Evolutionary conservation across 2,329 filamentous ascomycete genomes (phyloP).

Genomic region (Diplodia corticola): DNA sequence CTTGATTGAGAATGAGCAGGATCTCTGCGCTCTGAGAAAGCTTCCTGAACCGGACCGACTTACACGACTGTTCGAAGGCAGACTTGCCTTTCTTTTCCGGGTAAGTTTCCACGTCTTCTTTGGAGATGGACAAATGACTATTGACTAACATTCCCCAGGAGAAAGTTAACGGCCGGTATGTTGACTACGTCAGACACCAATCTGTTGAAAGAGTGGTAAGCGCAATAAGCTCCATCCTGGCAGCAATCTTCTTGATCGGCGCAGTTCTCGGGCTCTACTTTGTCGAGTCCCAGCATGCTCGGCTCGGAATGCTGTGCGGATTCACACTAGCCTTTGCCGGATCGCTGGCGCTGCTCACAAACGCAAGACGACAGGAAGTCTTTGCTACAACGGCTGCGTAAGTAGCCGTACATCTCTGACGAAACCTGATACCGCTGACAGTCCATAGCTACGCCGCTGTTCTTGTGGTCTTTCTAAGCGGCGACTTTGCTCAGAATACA

Average conservation of each 20-base stretch:
- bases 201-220: not conserved
- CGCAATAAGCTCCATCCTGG: conserved; percentile 21
- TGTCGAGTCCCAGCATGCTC: conserved; percentile 24
- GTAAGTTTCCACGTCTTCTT: not conserved
- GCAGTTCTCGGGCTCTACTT: conserved; percentile 26
- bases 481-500: conserved; percentile 24
- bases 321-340: conserved; percentile 22
- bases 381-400: conserved; percentile 27
- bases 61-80: conserved; percentile 12
- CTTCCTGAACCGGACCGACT: not conserved
- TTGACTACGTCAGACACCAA: not conserved
- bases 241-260: conserved; percentile 24
- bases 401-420: not conserved
- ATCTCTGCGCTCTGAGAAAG: conserved; percentile 6
- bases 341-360: conserved; percentile 22
- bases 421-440: not conserved
- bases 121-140: not conserved
- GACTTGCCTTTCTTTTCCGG: not conserved
- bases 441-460: conserved; percentile 26
- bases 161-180: not conserved
- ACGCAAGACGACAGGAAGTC: conserved; percentile 23
- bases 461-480: conserved; percentile 27
- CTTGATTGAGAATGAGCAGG: not conserved
- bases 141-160: not conserved
- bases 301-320: conserved; percentile 25